Percentiles rank a stretch among this genome's conserved stretches.
phyloP scores from a whole-genome alignment of 768 basidiomycete species.

The Suillus alpinus region DNA sequence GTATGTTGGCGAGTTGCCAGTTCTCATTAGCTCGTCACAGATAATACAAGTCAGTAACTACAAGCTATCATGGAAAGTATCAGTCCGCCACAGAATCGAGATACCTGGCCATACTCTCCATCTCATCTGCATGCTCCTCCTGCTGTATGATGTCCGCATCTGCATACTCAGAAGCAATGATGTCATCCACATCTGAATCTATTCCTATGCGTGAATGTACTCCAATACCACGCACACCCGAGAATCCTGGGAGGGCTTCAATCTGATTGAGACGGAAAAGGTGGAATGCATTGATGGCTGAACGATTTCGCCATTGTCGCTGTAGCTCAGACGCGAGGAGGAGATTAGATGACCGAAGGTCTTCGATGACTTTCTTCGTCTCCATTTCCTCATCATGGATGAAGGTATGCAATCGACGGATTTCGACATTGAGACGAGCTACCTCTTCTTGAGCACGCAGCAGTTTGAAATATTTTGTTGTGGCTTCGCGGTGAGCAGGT shows the following conservation, averaged over 20 bases:
- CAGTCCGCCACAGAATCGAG: neutral
- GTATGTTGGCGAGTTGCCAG: too few species aligned
- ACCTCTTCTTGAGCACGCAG: constrained; percentile 9
- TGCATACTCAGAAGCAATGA: neutral
- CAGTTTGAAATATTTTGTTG: constrained; percentile 7
- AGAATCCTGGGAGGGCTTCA: neutral
- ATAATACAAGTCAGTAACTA: too few species aligned
- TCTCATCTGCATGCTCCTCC: neutral
- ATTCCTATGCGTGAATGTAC: neutral
- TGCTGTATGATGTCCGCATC: neutral
- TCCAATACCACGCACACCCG: neutral
- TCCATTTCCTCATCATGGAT: neutral
- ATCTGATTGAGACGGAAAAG: constrained; percentile 5
- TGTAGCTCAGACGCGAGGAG: constrained; percentile 4
- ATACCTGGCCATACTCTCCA: neutral
- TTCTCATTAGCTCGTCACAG: too few species aligned
- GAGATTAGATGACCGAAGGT: neutral
- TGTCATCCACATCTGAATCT: neutral
- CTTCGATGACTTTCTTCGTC: neutral
- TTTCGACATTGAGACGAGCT: constrained; percentile 5
- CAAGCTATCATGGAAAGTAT: too few species aligned
- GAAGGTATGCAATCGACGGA: neutral
- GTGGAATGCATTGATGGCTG: neutral
- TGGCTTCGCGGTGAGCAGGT: constrained; percentile 2
- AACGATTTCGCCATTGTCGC: neutral